A percentile compares a stretch with the other conserved stretches of the same genome.
Evolutionary conservation across 192 early-diverging fungal species (phyloP).

Genomic region (Backusella liffmaniae): DNA sequence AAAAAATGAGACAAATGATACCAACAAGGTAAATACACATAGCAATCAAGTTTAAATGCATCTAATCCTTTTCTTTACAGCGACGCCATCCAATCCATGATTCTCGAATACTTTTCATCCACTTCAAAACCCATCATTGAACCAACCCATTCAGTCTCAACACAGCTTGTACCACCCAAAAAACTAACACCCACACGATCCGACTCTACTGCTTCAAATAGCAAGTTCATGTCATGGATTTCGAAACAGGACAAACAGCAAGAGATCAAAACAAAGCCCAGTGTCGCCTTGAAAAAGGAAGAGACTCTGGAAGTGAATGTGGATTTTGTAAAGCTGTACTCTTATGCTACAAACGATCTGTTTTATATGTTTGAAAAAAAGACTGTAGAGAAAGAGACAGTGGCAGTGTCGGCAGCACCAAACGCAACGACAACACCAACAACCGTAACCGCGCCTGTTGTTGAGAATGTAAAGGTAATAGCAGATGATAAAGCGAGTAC

Average conservation of each 20-base stretch:
- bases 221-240: constrained; percentile 22
- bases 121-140: constrained; percentile 17
- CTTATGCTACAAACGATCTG: constrained; percentile 25
- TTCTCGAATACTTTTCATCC: constrained; percentile 48
- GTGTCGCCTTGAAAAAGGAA: not conserved
- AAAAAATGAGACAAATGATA: constrained; percentile 50
- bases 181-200: constrained; percentile 1
- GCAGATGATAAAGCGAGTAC: not conserved
- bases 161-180: not conserved
- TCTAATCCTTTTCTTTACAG: constrained; percentile 21
- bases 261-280: not conserved
- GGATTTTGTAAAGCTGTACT: constrained; percentile 27
- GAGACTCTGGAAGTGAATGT: not conserved
- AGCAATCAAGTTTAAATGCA: not conserved
- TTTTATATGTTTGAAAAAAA: not conserved
- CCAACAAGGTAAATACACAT: constrained; percentile 42
- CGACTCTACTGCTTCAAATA: not conserved
- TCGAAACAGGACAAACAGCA: not conserved
- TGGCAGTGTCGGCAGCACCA: not conserved
- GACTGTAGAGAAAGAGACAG: not conserved
- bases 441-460: too few species aligned
- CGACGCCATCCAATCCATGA: constrained; percentile 51
- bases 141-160: constrained; percentile 3
- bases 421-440: not conserved
- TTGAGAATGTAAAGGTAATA: not conserved